Conservation (phyloP, 441 rosid genomes). For the Mallotus japonicus region DNA sequence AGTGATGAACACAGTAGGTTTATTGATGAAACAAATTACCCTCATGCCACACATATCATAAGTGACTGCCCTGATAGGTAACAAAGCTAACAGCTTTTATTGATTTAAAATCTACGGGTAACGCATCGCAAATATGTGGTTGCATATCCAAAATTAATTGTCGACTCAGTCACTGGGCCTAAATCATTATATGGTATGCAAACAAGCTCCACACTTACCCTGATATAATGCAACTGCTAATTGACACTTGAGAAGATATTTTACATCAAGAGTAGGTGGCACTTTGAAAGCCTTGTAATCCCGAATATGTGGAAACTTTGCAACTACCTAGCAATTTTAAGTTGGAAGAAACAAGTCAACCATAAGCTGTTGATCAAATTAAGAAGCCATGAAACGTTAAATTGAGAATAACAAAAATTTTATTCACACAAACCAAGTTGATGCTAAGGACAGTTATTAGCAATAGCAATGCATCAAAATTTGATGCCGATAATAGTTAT, state of each 20-base stretch:
- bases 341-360: slow-evolving; percentile 15
- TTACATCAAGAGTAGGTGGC: slow-evolving; percentile 50
- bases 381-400: slow-evolving; percentile 7
- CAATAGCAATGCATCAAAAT: neutral
- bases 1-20: neutral
- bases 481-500: neutral
- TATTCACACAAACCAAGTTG: slow-evolving; percentile 1
- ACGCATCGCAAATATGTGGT: neutral
- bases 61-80: neutral
- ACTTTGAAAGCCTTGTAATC: slow-evolving; percentile 63
- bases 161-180: neutral
- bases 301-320: slow-evolving; percentile 81
- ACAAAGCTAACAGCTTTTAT: neutral
- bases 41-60: neutral
- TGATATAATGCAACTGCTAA: slow-evolving; percentile 60
- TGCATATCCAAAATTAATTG: neutral
- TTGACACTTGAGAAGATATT: slow-evolving; percentile 73
- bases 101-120: neutral
- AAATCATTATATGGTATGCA: neutral
- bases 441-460: neutral
- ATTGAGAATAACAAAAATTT: neutral
- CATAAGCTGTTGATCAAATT: neutral
- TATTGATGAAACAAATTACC: neutral
- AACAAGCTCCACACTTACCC: slow-evolving; percentile 39
- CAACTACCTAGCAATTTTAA: slow-evolving; percentile 50